Evolutionary conservation across 495 filamentous ascomycete genomes (phyloP).

Genomic region (Podospora fimiseda): DNA sequence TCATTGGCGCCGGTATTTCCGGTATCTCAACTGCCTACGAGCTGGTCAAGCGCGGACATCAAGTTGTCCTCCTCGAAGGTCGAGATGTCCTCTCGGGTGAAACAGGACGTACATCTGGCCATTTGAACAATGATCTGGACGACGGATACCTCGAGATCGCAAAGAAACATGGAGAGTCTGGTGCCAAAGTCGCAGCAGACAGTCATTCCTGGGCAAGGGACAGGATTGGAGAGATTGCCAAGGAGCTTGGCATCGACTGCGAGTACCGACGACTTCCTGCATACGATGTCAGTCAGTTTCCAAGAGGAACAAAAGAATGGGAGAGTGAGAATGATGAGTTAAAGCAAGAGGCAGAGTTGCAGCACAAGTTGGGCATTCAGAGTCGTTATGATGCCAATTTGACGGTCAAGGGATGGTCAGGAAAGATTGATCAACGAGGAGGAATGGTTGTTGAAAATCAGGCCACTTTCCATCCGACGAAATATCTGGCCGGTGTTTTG

Average conservation of each 20-base stretch:
- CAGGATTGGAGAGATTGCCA: constrained; percentile 42
- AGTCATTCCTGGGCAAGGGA: constrained; percentile 50
- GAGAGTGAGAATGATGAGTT: constrained; percentile 32
- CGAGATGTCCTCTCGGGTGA: constrained; percentile 49
- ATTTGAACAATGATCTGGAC: constrained; percentile 48
- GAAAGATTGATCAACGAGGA: constrained; percentile 44
- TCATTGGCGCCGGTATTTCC: constrained; percentile 52
- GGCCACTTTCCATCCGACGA: constrained; percentile 54
- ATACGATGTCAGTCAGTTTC: constrained; percentile 37
- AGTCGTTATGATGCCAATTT: constrained; percentile 37
- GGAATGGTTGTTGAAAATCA: constrained; percentile 42
- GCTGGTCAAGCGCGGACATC: constrained; percentile 41
- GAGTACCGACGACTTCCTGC: constrained; percentile 47
- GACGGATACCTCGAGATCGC: constrained; percentile 45
- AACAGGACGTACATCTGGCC: constrained; percentile 47
- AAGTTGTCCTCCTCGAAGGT: constrained; percentile 49
- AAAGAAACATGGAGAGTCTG: constrained; percentile 44
- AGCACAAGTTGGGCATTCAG: constrained; percentile 37
- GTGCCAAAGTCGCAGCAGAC: constrained; percentile 45
- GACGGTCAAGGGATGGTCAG: constrained; percentile 38
- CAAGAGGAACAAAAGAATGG: constrained; percentile 29
- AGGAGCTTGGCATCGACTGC: constrained; percentile 47
- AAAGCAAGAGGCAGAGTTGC: constrained; percentile 37
- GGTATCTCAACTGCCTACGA: constrained; percentile 51
- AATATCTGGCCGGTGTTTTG: constrained; percentile 47